These are phyloP conservation scores for Ceraceosorus guamensis DNA, from an alignment of 1,284 basidiomycete genomes.

Conservation along the genomic window DNA sequence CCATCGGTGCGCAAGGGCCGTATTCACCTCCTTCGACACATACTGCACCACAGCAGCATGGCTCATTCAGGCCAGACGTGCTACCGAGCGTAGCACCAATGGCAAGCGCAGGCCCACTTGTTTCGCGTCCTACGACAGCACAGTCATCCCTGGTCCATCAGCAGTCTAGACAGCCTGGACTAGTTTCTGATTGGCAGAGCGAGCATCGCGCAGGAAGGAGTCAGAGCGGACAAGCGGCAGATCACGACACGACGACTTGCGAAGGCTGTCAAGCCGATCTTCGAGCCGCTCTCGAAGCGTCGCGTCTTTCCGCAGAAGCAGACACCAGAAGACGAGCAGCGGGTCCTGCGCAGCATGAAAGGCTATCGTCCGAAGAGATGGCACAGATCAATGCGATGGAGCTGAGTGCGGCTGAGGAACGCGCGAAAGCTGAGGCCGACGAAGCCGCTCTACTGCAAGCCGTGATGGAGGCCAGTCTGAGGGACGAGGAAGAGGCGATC, in stretches of 20 bases:
- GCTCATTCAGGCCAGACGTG: no score
- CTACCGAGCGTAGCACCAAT: no score
- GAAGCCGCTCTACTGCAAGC: constrained; percentile 3
- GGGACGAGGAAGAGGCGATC: constrained; percentile 5
- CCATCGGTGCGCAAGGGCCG: no score
- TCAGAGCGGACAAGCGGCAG: no score
- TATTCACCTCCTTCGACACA: no score
- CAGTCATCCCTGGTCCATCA: no score
- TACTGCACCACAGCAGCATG: no score
- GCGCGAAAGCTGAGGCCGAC: background rate
- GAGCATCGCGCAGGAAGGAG: no score
- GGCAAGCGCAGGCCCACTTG: no score
- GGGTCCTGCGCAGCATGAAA: background rate
- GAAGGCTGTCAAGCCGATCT: constrained; percentile 1
- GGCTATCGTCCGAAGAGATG: constrained; percentile 1
- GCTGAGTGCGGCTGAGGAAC: constrained; percentile 3
- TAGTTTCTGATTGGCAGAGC: no score
- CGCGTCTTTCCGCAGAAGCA: constrained; percentile 2
- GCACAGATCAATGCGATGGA: constrained; percentile 3
- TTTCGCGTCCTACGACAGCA: no score
- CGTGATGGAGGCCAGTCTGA: constrained; percentile 9
- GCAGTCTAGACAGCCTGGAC: no score
- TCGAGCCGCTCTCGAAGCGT: constrained; percentile 6
- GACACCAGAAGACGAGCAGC: constrained; percentile 1
- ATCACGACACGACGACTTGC: background rate